Percentiles rank a stretch among this genome's conserved stretches.
Conservation (phyloP, 2,329 filamentous ascomycete genomes). For the Xylaria sp. region DNA sequence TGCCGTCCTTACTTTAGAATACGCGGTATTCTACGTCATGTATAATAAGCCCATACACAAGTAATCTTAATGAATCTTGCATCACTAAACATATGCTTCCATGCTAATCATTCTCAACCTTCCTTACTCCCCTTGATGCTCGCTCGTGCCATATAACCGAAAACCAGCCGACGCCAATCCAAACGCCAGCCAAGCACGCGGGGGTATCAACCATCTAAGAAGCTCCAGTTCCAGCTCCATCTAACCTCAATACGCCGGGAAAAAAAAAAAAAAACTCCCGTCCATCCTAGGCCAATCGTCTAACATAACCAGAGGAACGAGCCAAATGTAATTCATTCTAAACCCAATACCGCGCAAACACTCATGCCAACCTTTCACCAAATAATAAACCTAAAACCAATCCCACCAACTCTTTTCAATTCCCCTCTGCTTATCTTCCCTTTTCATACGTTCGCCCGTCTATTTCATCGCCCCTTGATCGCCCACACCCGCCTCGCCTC, state of each 20-base stretch:
- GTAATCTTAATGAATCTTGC: background rate
- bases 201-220: slow-evolving; percentile 22
- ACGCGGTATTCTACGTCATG: background rate
- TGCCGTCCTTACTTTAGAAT: background rate
- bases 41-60: background rate
- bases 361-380: too few species aligned
- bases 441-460: background rate
- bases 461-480: background rate
- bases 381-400: too few species aligned
- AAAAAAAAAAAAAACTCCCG: background rate
- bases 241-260: background rate
- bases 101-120: background rate
- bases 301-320: too few species aligned
- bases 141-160: background rate
- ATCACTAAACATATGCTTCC: background rate
- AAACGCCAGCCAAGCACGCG: background rate
- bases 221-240: background rate
- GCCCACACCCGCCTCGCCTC: too few species aligned
- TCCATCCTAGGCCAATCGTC: too few species aligned
- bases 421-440: background rate
- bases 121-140: background rate
- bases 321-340: too few species aligned
- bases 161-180: background rate
- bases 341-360: too few species aligned
- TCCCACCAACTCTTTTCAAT: too few species aligned